Evolutionary conservation across 2,329 filamentous ascomycete species (phyloP).

Genomic region (Botryotinia convoluta): DNA sequence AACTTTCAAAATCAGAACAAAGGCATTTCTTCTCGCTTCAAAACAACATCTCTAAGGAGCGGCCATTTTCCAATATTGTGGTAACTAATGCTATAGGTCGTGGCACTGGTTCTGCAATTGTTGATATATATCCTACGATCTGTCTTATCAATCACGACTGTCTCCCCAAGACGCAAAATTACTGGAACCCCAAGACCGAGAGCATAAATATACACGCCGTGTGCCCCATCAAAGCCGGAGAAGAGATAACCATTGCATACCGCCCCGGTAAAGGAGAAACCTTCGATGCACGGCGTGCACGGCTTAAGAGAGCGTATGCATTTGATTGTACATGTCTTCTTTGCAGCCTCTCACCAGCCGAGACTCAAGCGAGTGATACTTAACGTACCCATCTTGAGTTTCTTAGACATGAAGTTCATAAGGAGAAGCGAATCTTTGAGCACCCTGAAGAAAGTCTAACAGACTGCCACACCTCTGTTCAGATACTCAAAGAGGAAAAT

Average conservation of each 20-base stretch:
- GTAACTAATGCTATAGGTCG: constrained; percentile 27
- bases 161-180: constrained; percentile 27
- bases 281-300: constrained; percentile 11
- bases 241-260: constrained; percentile 31
- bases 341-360: constrained; percentile 30
- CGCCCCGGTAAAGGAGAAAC: constrained; percentile 14
- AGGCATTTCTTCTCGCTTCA: constrained; percentile 27
- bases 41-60: constrained; percentile 27
- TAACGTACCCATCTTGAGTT: constrained; percentile 34
- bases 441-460: constrained; percentile 34
- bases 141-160: constrained; percentile 30
- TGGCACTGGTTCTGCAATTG: constrained; percentile 17
- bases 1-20: constrained; percentile 19
- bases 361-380: constrained; percentile 37
- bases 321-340: constrained; percentile 37
- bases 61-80: constrained; percentile 23
- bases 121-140: constrained; percentile 26
- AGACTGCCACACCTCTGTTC: constrained; percentile 35
- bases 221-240: constrained; percentile 25
- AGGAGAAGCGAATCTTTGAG: constrained; percentile 31
- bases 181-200: constrained; percentile 23
- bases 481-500: constrained; percentile 31
- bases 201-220: constrained; percentile 29
- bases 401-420: constrained; percentile 38
- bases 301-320: constrained; percentile 38